Evolutionary conservation across 352 stramenopile species (phyloP).

Genomic region (Phytophthora ohioensis): DNA sequence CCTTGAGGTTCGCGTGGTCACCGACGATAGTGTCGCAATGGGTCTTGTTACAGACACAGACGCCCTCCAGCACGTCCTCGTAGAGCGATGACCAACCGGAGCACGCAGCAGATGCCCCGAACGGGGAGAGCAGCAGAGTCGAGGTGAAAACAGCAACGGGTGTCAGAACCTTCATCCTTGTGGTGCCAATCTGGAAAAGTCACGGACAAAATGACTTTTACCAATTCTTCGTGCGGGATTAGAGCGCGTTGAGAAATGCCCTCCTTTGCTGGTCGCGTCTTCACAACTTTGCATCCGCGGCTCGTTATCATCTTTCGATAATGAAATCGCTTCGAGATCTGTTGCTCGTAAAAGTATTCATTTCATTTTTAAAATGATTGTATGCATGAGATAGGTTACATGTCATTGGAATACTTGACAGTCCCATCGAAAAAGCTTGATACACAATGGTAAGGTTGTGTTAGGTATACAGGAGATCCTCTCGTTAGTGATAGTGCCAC

Average conservation of each 20-base stretch:
- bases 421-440: constrained; percentile 20
- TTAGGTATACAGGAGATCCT: too few species aligned
- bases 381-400: neutral
- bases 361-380: neutral
- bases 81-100: constrained; percentile 55
- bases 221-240: neutral
- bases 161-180: constrained; percentile 28
- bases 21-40: constrained; percentile 63
- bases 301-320: neutral
- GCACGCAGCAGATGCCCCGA: constrained; percentile 30
- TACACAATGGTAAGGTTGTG: too few species aligned
- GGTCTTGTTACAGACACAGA: constrained; percentile 64
- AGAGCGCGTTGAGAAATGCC: constrained; percentile 14
- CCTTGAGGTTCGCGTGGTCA: constrained; percentile 49
- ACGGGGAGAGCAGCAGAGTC: constrained; percentile 12
- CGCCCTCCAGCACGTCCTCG: constrained; percentile 54
- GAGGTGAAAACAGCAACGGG: constrained; percentile 2
- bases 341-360: constrained; percentile 6
- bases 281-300: neutral
- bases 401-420: constrained; percentile 8
- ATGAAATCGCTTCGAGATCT: constrained; percentile 2
- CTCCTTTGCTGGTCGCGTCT: neutral
- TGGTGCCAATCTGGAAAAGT: constrained; percentile 10
- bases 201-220: neutral
- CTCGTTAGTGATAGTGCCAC: too few species aligned